A percentile compares a stretch with the other conserved stretches of the same genome.
Conservation (phyloP, 169 alveolate species). For the Plasmodium knowlesi region DNA sequence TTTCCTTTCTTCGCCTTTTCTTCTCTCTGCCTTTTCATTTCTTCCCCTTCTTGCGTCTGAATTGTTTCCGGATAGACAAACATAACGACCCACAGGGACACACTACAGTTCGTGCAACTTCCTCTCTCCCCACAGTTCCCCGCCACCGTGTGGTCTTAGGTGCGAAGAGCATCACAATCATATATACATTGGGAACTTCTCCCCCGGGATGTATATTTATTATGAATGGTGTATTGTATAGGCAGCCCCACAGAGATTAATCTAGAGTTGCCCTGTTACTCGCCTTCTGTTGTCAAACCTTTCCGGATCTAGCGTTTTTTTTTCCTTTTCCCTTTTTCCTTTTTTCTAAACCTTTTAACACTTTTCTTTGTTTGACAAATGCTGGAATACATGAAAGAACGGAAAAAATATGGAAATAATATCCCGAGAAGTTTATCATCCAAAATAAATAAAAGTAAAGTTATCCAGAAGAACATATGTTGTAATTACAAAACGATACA, state of each 20-base stretch:
- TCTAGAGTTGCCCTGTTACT: neutral
- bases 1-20: neutral
- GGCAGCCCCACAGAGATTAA: neutral
- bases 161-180: neutral
- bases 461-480: constrained; percentile 33
- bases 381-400: constrained; percentile 71
- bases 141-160: neutral
- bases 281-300: neutral
- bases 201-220: neutral
- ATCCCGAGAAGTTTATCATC: constrained; percentile 66
- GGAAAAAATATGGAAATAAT: constrained; percentile 55
- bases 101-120: neutral
- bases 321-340: neutral
- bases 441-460: constrained; percentile 62
- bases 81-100: neutral
- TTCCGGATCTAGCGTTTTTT: too few relatives aligned
- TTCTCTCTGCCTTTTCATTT: neutral
- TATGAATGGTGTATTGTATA: neutral
- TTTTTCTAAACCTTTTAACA: neutral
- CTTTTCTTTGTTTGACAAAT: constrained; percentile 1
- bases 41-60: neutral
- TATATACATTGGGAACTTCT: neutral
- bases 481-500: constrained; percentile 54
- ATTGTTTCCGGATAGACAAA: neutral
- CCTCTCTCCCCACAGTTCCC: neutral